Evolutionary conservation across 352 stramenopile genomes (phyloP), one percentile per base, ranked within the genome.

Genomic region (Phytophthora sp.): DNA sequence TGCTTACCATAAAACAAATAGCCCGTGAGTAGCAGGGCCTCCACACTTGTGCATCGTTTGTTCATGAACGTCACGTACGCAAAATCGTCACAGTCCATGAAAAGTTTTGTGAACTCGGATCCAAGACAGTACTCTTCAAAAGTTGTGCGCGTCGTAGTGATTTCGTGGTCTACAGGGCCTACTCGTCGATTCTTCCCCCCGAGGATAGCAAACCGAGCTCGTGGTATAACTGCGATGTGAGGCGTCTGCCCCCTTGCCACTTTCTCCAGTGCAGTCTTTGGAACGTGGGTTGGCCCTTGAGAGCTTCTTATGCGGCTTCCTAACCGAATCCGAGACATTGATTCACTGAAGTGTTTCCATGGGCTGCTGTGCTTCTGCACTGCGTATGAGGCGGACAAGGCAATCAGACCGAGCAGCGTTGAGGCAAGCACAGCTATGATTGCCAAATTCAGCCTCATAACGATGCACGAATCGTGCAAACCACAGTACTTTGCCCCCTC

Each of bases 21-120:
- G 1, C 68, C 68, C 3, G 45, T 62, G 13, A 77, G 68, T 21
- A 75, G 15, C 11, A 75, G 37, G 7, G 68, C 52, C n/a, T 74
- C 68, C 7, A 63, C 63, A 32, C 52, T 63, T 2, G 61, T 62
- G n/a, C 50, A 61, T 2, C 43, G 39, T 12, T 51, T 54, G 27
- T 63, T 43, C 42, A 53, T 49, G 30, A 44, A 58, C 30, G 18
- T 56, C 31, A 64, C 54, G 44, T 68, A 71, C 3, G 66, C 66
- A 17, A 75, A 68, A 39, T 75, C 66, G 27, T 71, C 66, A 18
- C 66, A 75, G 45, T 71, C 66, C 43, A 43, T 57, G 44, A 75
- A 75, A 20, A 75, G 50, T 31, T 50, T 56, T 0, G 43, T 58
- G 35, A 75, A 72, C 1, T 42, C 24, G 4, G 38, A 67, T 3